Base-by-base conservation (phyloP, 2,329 filamentous ascomycete genomes). In the Pyrenochaeta sp. region DNA sequence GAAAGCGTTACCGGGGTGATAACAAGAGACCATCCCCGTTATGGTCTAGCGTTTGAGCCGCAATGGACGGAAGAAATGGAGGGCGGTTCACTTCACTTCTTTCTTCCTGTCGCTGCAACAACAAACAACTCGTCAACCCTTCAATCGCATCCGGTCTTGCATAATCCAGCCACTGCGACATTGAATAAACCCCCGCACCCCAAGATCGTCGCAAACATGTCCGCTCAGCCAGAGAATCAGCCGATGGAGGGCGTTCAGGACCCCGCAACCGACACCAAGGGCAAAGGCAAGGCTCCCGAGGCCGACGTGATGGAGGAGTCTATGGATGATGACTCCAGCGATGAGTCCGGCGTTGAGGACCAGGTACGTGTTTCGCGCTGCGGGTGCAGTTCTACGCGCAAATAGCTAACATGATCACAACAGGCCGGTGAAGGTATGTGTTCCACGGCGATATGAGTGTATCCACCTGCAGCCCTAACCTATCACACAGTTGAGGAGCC, bases 201-300 rank as follows among this genome's bases (percentile, higher is more conserved):
- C 15, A 34, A 27, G 12, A 37, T 39, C 56, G 55, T 56, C 55
- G 54, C 56, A 51, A 64, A 52, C 40, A 76, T 77, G 75, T 70
- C 73, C 57, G 73, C 73, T 45, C 72, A 73, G 58, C 54, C 66
- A 32, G 65, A 72, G 48, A 69, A 77, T 61, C 73, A 77, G 62
- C 67, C 74, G 55, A 77, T 77, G 75, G 73, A 75, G 62, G 75
- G 71, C 49, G 68, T 73, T 56, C 73, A 76, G 66, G 70, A 73
- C 56, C 73, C 85, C 62, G 77, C 82, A 62, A 74, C 78, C 61
- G 76, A 82, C 61, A 84, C 83, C 78, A 96, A 96, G 85, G 92
- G 91, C 80, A 97, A 97, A 85, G 92, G 92, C 82, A 97, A 97
- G 84, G 89, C 86, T 40, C 76, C 81, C 40, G 85, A 87, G 52